Evolutionary conservation across 2,329 filamentous ascomycete genomes (phyloP).

Genomic region (Didymosphaeria variabile): DNA sequence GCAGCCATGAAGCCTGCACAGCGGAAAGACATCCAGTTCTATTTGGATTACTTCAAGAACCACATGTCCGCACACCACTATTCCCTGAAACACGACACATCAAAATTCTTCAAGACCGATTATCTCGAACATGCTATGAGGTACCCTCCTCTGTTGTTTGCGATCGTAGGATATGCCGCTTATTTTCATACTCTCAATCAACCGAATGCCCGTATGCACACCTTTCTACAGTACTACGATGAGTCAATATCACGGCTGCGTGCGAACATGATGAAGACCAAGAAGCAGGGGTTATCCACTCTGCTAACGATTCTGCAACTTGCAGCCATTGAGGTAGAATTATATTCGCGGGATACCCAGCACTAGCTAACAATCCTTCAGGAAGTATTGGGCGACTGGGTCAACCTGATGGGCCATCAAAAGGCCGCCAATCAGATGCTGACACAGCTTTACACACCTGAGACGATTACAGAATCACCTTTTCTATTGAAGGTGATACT

Average conservation of each 20-base stretch:
- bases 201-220: constrained; percentile 75
- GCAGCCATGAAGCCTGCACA: constrained; percentile 22
- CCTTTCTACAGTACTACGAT: constrained; percentile 91
- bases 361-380: constrained; percentile 50
- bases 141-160: constrained; percentile 85
- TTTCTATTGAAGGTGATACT: constrained; percentile 76
- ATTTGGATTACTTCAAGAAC: constrained; percentile 79
- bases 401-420: constrained; percentile 91
- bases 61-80: constrained; percentile 86
- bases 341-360: background rate
- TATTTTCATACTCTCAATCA: constrained; percentile 82
- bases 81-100: constrained; percentile 74
- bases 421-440: constrained; percentile 87
- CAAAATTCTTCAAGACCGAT: constrained; percentile 76
- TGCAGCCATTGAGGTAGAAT: constrained; percentile 85
- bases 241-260: constrained; percentile 82
- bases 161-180: constrained; percentile 85
- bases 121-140: constrained; percentile 77
- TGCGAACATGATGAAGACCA: constrained; percentile 72
- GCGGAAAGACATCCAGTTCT: constrained; percentile 74
- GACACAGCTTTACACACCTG: constrained; percentile 77
- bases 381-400: constrained; percentile 96
- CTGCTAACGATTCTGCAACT: constrained; percentile 89
- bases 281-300: constrained; percentile 76
- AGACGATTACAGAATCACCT: constrained; percentile 75